phyloP scores from a whole-genome alignment of 2,329 filamentous ascomycete genomes.

The Gaeumannomyces sp. region DNA sequence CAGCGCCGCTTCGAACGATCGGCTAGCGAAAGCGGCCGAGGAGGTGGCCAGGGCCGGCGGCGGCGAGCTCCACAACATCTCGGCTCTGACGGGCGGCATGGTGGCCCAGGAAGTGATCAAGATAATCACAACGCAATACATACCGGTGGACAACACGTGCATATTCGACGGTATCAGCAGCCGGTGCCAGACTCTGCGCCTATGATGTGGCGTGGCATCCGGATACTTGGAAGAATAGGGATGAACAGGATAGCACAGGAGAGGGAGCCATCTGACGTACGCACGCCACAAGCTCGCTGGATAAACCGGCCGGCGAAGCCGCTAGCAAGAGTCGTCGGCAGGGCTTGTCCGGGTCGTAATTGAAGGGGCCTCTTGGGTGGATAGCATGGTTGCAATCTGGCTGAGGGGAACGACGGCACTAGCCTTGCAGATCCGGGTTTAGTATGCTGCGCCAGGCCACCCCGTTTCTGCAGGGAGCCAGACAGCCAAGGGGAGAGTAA shows the following conservation, averaged over 20 bases:
- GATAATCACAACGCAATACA: constrained; percentile 67
- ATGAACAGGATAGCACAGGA: background rate
- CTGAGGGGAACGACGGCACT: constrained; percentile 11
- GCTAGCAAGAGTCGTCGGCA: too few species aligned
- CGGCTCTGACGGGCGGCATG: constrained; percentile 81
- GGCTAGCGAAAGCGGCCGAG: constrained; percentile 47
- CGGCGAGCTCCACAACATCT: constrained; percentile 88
- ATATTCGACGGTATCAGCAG: constrained; percentile 64
- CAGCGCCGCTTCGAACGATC: constrained; percentile 31
- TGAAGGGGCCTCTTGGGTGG: too few species aligned
- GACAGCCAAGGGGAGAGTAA: constrained; percentile 4
- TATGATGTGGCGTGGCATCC: constrained; percentile 30
- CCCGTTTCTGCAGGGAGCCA: background rate
- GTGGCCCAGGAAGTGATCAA: constrained; percentile 98
- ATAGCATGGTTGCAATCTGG: constrained; percentile 6
- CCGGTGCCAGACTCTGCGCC: constrained; percentile 51
- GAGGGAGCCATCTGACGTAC: too few species aligned
- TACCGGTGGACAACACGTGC: constrained; percentile 65
- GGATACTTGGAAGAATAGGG: background rate
- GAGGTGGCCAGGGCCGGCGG: constrained; percentile 73
- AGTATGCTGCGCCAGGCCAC: background rate
- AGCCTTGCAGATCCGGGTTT: constrained; percentile 12
- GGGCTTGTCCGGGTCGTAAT: too few species aligned
- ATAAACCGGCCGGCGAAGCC: too few species aligned
- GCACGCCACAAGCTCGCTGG: too few species aligned